Percentiles rank a stretch among this genome's conserved stretches.
Evolutionary conservation across 2,329 filamentous ascomycete genomes (phyloP).

Genomic region (Tympanopsis confertula): DNA sequence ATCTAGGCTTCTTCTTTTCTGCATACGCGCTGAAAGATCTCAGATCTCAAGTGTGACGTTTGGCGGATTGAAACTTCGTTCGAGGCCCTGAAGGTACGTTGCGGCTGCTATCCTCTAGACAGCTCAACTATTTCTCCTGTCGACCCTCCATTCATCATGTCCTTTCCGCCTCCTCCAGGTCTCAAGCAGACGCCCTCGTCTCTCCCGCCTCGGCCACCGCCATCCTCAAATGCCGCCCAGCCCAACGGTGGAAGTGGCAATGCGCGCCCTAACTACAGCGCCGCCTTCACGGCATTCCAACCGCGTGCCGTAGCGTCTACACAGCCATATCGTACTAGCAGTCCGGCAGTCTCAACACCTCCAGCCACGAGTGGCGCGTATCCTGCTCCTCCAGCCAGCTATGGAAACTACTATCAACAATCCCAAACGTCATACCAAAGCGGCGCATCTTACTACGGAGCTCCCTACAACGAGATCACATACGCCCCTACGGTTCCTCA

Average conservation of each 20-base stretch:
- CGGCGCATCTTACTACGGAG: not conserved
- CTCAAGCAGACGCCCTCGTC: constrained; percentile 42
- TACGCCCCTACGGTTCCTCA: not conserved
- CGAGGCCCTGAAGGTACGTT: constrained; percentile 1
- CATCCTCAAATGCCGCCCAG: constrained; percentile 27
- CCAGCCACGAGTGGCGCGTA: constrained; percentile 15
- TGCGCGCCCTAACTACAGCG: constrained; percentile 24
- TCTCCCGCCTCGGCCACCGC: constrained; percentile 68
- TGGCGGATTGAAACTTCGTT: not conserved
- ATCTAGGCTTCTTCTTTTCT: not conserved
- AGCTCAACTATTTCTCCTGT: not conserved
- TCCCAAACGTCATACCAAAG: not conserved
- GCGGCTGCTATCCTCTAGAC: not conserved
- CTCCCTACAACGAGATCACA: not conserved
- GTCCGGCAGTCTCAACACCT: not conserved
- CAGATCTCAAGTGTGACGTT: not conserved
- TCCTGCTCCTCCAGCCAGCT: not conserved
- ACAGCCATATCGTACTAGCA: not conserved
- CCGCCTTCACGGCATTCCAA: constrained; percentile 1
- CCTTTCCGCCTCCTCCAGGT: constrained; percentile 79
- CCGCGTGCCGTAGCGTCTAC: not conserved
- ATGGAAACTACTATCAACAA: not conserved
- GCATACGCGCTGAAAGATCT: not conserved
- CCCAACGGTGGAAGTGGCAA: not conserved
- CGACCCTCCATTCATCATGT: constrained; percentile 53